Base-by-base conservation (phyloP, 176 grass and related monocot species). In the Hordeum marinum region DNA sequence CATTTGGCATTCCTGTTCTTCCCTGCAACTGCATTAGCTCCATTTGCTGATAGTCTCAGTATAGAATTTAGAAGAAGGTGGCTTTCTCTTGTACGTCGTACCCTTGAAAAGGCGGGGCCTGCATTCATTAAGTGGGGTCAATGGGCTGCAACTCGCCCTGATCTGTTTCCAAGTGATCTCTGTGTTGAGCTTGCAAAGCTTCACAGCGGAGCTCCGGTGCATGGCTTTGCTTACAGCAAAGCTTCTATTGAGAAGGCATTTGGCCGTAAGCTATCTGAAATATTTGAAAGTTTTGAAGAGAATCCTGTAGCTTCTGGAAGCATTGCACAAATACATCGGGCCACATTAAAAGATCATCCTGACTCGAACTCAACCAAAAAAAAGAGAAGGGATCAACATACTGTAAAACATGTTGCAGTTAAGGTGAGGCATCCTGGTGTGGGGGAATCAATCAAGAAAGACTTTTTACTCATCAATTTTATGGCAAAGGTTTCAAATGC, bases 71-170 rank as follows among this genome's bases (percentile, higher is more conserved):
- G 93, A 74, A 98, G 82, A 87, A 87, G 74, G 80, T 98, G 95
- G 95, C 87, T 98, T 82, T 32, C 29, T 23, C 84, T 95, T 72
- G 91, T 95, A 39, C 91, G 92, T 13, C 76, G 7, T 41, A 93
- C 92, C 66, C 89, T 98, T 5, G 95, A 98, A 84, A 98, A 82
- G 81, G 95, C 91, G 9, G 95, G 95, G 7, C 95, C 95, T 60
- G 95, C 95, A 32, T 98, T 95, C 82, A 98, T 98, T 84, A 98
- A 98, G 79, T 98, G 95, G 95, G 95, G 95, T 66, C 95, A 98
- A 88, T 98, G 95, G 95, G 95, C 93, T 82, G 95, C 95, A 54
- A 98, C 95, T 54, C 86, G 95, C 4, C 95, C 95, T 24, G 95
- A 98, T 77, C 89, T 98, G 75, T 98, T 98, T 58, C 95, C 95